Conservation (phyloP, 73 alveolate genomes). For the Paraurostyla sp. region DNA sequence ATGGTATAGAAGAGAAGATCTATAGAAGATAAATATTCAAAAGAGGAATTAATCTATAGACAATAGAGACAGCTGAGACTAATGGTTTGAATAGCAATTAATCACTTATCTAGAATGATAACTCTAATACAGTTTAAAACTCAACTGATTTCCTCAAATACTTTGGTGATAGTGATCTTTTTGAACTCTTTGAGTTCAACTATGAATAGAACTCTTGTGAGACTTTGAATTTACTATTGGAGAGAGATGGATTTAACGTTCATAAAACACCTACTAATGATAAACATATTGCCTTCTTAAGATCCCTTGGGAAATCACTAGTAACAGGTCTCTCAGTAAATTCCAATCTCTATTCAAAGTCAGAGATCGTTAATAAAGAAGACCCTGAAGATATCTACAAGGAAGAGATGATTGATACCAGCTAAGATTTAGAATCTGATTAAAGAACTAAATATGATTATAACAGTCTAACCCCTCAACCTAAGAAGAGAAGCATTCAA, state of each 20-base stretch:
- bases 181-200: conserved; percentile 71
- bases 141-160: conserved; percentile 42
- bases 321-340: conserved; percentile 45
- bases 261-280: conserved; percentile 38
- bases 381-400: not conserved
- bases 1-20: conserved; percentile 85
- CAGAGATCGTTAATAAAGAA: not conserved
- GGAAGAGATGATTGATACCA: not conserved
- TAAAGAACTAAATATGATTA: not conserved
- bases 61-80: conserved; percentile 60
- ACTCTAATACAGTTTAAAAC: too few species aligned
- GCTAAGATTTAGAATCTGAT: not conserved
- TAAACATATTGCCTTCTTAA: conserved; percentile 41
- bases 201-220: not conserved
- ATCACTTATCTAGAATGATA: too few species aligned
- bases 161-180: conserved; percentile 62
- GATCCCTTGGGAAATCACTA: not conserved
- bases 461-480: too few species aligned
- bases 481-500: not conserved
- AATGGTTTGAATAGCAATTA: too few species aligned
- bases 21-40: conserved; percentile 75
- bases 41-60: conserved; percentile 64
- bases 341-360: conserved; percentile 35
- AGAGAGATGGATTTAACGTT: conserved; percentile 54
- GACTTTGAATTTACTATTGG: conserved; percentile 48